These are phyloP conservation scores for Syncephalastrum racemosum DNA, from an alignment of 371 early-diverging fungal species.

Conservation along the genomic window DNA sequence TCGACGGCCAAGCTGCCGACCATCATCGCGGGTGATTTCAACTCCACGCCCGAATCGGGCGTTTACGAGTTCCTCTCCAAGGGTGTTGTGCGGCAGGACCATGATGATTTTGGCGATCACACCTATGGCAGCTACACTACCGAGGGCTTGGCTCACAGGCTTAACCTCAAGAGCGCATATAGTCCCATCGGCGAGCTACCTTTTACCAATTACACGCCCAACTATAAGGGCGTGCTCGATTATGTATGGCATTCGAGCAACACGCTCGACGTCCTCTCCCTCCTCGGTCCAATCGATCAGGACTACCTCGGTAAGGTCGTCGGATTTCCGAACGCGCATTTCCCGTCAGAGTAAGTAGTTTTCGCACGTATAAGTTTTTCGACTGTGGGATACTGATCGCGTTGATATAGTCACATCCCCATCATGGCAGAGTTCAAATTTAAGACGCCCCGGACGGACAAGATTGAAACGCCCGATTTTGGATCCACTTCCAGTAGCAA, in stretches of 20 bases:
- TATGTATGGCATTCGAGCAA: constrained; percentile 94
- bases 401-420: constrained; percentile 48
- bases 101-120: constrained; percentile 80
- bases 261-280: constrained; percentile 75
- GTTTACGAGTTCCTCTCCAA: constrained; percentile 89
- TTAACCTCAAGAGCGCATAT: constrained; percentile 85
- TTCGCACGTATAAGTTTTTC: constrained; percentile 24
- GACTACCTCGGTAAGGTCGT: constrained; percentile 78
- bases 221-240: constrained; percentile 93
- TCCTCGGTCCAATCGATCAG: constrained; percentile 84
- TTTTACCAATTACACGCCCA: constrained; percentile 96
- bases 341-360: constrained; percentile 87
- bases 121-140: constrained; percentile 87
- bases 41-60: constrained; percentile 89
- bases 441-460: too few species aligned
- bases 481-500: too few species aligned
- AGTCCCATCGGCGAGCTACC: constrained; percentile 72
- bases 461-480: too few species aligned
- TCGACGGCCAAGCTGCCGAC: constrained; percentile 56
- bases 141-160: constrained; percentile 79
- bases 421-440: constrained; percentile 37
- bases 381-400: constrained; percentile 5
- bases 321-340: constrained; percentile 95
- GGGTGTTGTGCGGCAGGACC: constrained; percentile 70
- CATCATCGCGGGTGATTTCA: constrained; percentile 96